Conservation (phyloP, 148 eudicot genomes). For the Fallopia convolvulus region DNA sequence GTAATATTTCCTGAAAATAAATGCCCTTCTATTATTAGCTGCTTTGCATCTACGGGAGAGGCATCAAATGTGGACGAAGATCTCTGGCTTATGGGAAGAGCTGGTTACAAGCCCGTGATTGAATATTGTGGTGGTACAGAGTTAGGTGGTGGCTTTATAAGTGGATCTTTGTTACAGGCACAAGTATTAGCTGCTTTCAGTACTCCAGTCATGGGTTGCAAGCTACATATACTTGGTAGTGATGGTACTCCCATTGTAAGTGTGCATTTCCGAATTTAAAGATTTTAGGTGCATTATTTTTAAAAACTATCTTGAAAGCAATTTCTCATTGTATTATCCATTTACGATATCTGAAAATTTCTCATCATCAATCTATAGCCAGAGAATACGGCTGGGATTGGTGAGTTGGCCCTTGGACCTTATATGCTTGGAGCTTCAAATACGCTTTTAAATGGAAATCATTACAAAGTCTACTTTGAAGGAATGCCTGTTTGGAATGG, state of each 20-base stretch:
- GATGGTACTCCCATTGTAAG: constrained; percentile 77
- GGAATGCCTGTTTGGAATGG: constrained; percentile 90
- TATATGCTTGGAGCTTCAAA: constrained; percentile 85
- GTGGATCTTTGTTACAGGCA: constrained; percentile 79
- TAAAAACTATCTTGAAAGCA: neutral
- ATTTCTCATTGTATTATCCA: neutral
- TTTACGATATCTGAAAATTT: neutral
- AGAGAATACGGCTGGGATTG: constrained; percentile 51
- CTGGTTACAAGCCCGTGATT: constrained; percentile 78
- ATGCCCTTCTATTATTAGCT: constrained; percentile 30
- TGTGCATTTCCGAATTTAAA: neutral
- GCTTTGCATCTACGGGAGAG: constrained; percentile 95
- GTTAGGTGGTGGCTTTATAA: constrained; percentile 83
- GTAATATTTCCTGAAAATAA: neutral
- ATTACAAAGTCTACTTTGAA: constrained; percentile 71
- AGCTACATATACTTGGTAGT: constrained; percentile 61
- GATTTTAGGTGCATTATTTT: no score
- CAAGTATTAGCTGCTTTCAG: constrained; percentile 91
- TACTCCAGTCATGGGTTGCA: constrained; percentile 87
- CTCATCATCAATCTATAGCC: constrained; percentile 37
- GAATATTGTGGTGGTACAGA: constrained; percentile 99
- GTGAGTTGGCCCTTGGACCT: constrained; percentile 90
- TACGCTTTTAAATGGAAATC: constrained; percentile 78
- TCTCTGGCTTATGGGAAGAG: constrained; percentile 97
- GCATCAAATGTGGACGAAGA: constrained; percentile 91